Evolutionary conservation across 2,329 filamentous ascomycete species (phyloP), one percentile per base, ranked within the genome.

Genomic region (Akanthomyces muscarius): DNA sequence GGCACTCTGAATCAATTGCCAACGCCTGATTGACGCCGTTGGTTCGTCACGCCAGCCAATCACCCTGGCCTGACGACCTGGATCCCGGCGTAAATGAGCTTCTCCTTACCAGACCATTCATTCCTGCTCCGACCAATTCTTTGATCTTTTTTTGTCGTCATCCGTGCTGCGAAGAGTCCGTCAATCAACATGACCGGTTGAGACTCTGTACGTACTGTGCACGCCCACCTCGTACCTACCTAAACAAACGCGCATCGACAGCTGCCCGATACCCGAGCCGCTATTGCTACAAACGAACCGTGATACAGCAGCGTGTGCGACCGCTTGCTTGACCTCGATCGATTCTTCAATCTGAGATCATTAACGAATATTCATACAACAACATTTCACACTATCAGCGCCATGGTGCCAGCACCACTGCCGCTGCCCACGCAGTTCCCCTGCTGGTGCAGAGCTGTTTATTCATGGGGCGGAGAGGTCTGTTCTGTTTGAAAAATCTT

Each of bases 381-480:
- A 56, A 3, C 8, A 51, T 44, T 50, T 42, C 14, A 50, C 8
- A 56, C 5, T 23, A 33, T 55, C 36, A 36, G 63, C 71, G 75
- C 65, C 56, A 87, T 86, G 84, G 79, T 79, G 66, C 78, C 81
- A 60, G 78, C 81, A 75, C 81, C 85, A 65, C 83, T 80, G 67
- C 78, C 83, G 71, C 78, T 95, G 67, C 92, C 92, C 14, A 86
- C 83, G 71, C 87, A 86, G 71, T 96, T 96, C 74, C 92, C 92
- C 63, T 96, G 92, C 77, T 96, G 92, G 91, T 93, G 90, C 74
- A 86, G 91, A 76, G 92, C 92, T 45, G 86, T 96, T 50, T 97
- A 96, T 76, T 96, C 92, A 21, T 97, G 91, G 90, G 91, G 92
- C 76, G 92, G 92, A 80, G 92, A 97, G 82, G 86, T 86, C 71